phyloP scores from a whole-genome alignment of 2,329 filamentous ascomycete species.

The Pseudomassariella vexata region DNA sequence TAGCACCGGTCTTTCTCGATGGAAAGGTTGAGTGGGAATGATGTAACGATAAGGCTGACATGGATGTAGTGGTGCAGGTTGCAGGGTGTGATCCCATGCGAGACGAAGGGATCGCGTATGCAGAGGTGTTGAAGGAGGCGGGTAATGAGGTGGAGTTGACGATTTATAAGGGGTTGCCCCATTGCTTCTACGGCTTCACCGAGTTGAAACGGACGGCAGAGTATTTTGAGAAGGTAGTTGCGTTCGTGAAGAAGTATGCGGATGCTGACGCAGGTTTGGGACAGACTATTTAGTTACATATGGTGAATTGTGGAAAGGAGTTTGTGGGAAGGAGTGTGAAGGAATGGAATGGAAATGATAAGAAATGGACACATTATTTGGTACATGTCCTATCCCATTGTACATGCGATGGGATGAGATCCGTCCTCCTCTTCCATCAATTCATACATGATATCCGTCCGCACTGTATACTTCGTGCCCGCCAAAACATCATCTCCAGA shows the following conservation, averaged over 20 bases:
- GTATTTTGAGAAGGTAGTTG: background rate
- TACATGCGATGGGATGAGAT: too few relatives aligned
- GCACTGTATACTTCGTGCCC: conserved; percentile 51
- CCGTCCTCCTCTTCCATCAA: conserved; percentile 12
- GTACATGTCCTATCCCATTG: too few relatives aligned
- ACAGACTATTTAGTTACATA: too few relatives aligned
- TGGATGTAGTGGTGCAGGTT: conserved; percentile 24
- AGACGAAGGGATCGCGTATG: conserved; percentile 32
- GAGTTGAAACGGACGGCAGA: conserved; percentile 2
- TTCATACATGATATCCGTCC: conserved; percentile 49
- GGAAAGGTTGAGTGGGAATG: too few relatives aligned
- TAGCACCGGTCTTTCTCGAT: conserved; percentile 1
- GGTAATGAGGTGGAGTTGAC: conserved; percentile 26
- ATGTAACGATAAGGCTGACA: background rate
- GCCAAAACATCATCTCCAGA: conserved; percentile 45
- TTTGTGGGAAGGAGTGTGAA: too few relatives aligned
- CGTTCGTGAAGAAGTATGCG: conserved; percentile 3
- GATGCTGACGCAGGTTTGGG: conserved; percentile 1
- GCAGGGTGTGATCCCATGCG: conserved; percentile 29
- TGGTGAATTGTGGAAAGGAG: too few relatives aligned
- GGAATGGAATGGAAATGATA: too few relatives aligned
- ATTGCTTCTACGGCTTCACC: conserved; percentile 20
- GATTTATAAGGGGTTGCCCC: conserved; percentile 27
- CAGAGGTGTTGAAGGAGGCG: conserved; percentile 25
- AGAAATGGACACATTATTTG: too few relatives aligned